Conservation (phyloP, 768 basidiomycete species). For the Termitomyces heimii region DNA sequence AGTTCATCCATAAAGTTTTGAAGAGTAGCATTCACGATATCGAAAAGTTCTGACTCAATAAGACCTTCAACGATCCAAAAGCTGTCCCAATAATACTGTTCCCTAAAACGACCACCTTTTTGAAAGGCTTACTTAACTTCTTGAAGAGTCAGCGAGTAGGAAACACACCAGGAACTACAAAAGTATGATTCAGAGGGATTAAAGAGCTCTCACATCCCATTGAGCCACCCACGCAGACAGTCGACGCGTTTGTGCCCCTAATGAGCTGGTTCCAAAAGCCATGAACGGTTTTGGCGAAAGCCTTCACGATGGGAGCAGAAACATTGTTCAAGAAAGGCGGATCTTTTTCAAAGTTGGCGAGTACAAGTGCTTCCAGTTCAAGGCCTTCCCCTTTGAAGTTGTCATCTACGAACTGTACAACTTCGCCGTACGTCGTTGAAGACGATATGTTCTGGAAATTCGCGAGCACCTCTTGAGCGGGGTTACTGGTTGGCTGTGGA, state of each 20-base stretch:
- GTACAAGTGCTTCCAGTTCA: conserved; percentile 60
- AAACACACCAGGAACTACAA: conserved; percentile 73
- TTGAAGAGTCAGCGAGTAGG: not conserved
- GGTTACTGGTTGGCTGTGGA: conserved; percentile 65
- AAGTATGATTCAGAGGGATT: conserved; percentile 88
- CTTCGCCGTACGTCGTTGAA: conserved; percentile 51
- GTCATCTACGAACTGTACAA: conserved; percentile 64
- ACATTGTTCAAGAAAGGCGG: conserved; percentile 73
- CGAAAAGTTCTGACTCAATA: conserved; percentile 71
- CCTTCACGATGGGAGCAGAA: conserved; percentile 59
- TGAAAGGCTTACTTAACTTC: not conserved
- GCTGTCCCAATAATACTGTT: conserved; percentile 71
- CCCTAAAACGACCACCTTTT: conserved; percentile 68
- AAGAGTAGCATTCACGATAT: conserved; percentile 68
- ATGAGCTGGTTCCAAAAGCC: conserved; percentile 81
- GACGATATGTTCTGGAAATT: conserved; percentile 55
- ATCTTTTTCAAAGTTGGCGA: conserved; percentile 54
- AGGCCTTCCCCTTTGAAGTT: conserved; percentile 84
- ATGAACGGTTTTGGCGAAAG: conserved; percentile 76
- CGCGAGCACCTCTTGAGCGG: conserved; percentile 56
- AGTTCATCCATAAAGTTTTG: conserved; percentile 96
- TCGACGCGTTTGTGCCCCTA: conserved; percentile 64
- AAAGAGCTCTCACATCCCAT: conserved; percentile 75
- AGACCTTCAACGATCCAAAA: conserved; percentile 89
- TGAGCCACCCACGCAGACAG: conserved; percentile 47